Conservation (phyloP, 805 yeast species). For the Candida arabinofermentans region DNA sequence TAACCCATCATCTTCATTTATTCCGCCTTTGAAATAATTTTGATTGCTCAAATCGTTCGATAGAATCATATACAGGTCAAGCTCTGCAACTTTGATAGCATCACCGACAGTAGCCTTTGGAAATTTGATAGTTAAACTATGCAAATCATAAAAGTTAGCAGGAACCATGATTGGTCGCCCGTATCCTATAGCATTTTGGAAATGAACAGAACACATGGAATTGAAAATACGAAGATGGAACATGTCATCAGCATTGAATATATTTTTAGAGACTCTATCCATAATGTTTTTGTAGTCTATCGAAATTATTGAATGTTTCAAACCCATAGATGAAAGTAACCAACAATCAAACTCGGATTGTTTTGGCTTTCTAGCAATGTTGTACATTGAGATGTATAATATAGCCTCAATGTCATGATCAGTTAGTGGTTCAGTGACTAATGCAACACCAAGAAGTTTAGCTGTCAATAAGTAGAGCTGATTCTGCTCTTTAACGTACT, state of each 20-base stretch:
- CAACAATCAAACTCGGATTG: constrained; percentile 52
- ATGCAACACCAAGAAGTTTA: constrained; percentile 44
- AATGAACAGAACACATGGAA: constrained; percentile 46
- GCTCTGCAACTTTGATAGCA: constrained; percentile 48
- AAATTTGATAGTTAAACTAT: constrained; percentile 40
- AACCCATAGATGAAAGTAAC: constrained; percentile 48
- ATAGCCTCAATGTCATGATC: constrained; percentile 62
- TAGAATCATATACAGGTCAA: constrained; percentile 35
- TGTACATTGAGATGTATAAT: constrained; percentile 49
- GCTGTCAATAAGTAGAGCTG: constrained; percentile 45
- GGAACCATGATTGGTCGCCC: constrained; percentile 44
- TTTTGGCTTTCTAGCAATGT: constrained; percentile 49
- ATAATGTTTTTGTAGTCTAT: constrained; percentile 41
- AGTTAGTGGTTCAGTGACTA: constrained; percentile 47
- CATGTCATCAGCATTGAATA: constrained; percentile 35
- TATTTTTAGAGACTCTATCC: constrained; percentile 29
- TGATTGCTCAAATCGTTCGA: constrained; percentile 13
- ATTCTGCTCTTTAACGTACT: constrained; percentile 45
- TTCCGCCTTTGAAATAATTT: neutral
- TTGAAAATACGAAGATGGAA: constrained; percentile 54
- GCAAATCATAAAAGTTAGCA: constrained; percentile 36
- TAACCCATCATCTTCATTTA: constrained; percentile 9
- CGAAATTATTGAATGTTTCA: constrained; percentile 45
- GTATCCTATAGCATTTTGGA: constrained; percentile 46
- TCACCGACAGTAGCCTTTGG: constrained; percentile 53